phyloP scores from a whole-genome alignment of 208 protist genomes.

The Trypanosoma brucei region DNA sequence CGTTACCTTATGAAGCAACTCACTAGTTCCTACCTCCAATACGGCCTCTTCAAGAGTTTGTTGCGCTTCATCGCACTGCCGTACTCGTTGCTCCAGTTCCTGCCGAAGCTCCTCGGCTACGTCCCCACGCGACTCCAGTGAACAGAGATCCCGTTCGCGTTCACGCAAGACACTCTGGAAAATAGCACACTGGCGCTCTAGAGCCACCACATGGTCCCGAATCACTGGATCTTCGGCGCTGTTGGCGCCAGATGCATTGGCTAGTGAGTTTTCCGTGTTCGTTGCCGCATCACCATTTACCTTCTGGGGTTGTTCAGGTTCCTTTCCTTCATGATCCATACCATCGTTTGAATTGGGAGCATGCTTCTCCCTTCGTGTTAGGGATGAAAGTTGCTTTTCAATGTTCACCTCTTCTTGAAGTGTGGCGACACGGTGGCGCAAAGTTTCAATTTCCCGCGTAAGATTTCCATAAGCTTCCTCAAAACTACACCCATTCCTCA shows the following conservation, averaged over 20 bases:
- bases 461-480: conserved; percentile 18
- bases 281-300: not conserved
- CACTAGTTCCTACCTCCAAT: conserved; percentile 14
- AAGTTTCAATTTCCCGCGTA: conserved; percentile 21
- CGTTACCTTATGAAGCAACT: conserved; percentile 15
- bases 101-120: conserved; percentile 10
- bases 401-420: conserved; percentile 29
- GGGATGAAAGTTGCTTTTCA: conserved; percentile 13
- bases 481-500: conserved; percentile 14
- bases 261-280: not conserved
- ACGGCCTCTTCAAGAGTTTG: conserved; percentile 16
- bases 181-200: conserved; percentile 21
- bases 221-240: conserved; percentile 5
- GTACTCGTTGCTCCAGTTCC: conserved; percentile 12
- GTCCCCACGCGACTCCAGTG: conserved; percentile 7
- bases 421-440: conserved; percentile 27
- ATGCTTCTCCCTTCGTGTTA: not conserved
- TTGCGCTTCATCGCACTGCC: conserved; percentile 11
- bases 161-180: conserved; percentile 20
- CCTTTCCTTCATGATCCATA: not conserved
- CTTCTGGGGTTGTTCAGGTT: not conserved
- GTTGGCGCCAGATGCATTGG: not conserved
- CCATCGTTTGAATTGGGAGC: not conserved
- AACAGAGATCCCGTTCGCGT: conserved; percentile 18
- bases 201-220: conserved; percentile 9